phyloP scores from a whole-genome alignment of 768 basidiomycete species.

The Podaxis sp. region DNA sequence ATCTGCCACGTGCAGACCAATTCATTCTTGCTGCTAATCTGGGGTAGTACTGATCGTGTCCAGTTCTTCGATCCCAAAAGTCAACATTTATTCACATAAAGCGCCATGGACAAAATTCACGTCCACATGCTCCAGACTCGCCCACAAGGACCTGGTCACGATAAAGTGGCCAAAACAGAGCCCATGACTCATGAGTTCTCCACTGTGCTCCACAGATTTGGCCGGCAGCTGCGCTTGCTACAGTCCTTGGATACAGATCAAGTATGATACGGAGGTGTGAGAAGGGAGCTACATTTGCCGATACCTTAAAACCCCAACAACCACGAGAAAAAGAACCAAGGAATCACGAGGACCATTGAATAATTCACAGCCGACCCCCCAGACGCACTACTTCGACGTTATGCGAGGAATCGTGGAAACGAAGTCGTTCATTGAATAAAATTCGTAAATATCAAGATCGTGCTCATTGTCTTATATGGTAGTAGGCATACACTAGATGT shows the following conservation, averaged over 20 bases:
- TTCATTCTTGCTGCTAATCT: neutral
- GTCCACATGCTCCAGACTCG: neutral
- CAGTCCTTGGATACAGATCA: neutral
- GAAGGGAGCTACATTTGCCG: neutral
- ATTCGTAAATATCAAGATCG: conserved; percentile 22
- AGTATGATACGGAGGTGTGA: neutral
- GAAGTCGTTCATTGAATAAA: conserved; percentile 7
- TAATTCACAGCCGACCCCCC: neutral
- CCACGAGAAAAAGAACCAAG: neutral
- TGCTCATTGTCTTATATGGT: conserved; percentile 32
- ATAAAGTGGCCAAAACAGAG: neutral
- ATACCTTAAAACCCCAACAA: neutral
- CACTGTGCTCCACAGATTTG: neutral
- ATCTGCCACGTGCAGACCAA: neutral
- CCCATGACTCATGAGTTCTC: neutral
- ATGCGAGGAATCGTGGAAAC: neutral
- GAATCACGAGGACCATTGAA: neutral
- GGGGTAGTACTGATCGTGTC: neutral
- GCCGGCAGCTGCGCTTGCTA: neutral
- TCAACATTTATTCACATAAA: neutral
- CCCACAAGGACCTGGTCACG: neutral
- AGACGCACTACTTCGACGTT: neutral
- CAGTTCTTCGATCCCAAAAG: neutral
- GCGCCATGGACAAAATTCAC: neutral
- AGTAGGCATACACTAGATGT: conserved; percentile 45